Conservation (phyloP, 129 eudicot species). For the Deinandra increscens region DNA sequence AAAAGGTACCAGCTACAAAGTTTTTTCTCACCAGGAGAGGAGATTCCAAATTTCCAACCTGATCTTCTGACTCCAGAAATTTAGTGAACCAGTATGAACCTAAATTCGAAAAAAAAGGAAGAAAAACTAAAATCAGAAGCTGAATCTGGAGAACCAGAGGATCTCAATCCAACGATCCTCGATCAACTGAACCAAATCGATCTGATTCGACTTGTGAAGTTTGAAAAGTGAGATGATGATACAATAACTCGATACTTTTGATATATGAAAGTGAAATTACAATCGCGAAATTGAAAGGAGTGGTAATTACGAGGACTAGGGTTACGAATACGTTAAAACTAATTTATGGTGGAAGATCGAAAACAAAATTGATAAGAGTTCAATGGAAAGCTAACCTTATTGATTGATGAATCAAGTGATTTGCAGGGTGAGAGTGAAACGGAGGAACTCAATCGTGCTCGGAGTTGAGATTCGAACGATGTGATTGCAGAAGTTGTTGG, state of each 20-base stretch:
- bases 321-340: conserved; percentile 12
- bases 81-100: background rate
- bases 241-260: background rate
- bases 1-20: background rate
- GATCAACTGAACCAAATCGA: conserved; percentile 12
- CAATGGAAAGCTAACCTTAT: conserved; percentile 16
- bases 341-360: conserved; percentile 5
- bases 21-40: conserved; percentile 19
- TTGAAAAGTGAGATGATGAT: background rate
- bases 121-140: conserved; percentile 23
- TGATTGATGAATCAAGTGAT: conserved; percentile 6
- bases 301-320: conserved; percentile 19
- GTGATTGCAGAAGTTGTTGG: no score
- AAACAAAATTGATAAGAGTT: no score
- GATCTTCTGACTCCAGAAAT: conserved; percentile 23
- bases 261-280: conserved; percentile 16
- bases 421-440: background rate
- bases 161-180: conserved; percentile 12
- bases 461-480: no score
- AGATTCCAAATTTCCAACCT: conserved; percentile 15
- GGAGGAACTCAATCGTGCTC: no score
- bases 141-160: conserved; percentile 10
- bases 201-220: background rate
- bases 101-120: background rate
- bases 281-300: conserved; percentile 16